Evolutionary conservation across 805 yeast genomes (phyloP), one percentile per base, ranked within the genome.

Genomic region (Candida loeiensis): DNA sequence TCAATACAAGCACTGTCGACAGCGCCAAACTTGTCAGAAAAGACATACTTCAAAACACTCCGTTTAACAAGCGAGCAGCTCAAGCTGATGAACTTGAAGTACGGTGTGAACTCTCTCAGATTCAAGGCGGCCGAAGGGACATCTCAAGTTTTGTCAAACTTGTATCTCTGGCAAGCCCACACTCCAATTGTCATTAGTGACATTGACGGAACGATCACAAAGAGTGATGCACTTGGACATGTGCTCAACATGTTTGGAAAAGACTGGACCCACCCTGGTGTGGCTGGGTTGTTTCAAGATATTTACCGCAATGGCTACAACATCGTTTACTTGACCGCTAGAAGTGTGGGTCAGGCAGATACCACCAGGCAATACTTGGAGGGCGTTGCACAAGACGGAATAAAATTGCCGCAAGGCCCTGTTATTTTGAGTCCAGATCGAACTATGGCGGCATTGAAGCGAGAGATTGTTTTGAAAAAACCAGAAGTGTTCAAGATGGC

Each of bases 401-500:
- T 73, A 43, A 73, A 71, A 39, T 63, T 93, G 27, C 99, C 99
- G 0, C 58, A 62, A 4, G 99, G 99, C 0, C 99, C 99, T 0
- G 99, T 93, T 9, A 88, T 93, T 31, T 66, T 93, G 37, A 85
- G 95, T 25, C 99, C 99, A 0, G 99, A 93, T 63, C 65, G 99
- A 51, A 91, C 98, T 0, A 87, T 93, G 69, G 98, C 98, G 3
- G 99, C 99, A 0, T 66, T 93, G 40, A 76, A 77, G 51, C 74
- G 99, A 47, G 99, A 93, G 58, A 95, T 93, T 19, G 91, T 93
- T 34, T 65, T 91, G 55, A 87, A 90, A 49, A 91, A 91, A 56
- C 99, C 99, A 0, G 98, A 93, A 61, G 93, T 93, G n/a, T 93
- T 93, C 71, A 93, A 93, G 55, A 93, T 93, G 90, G 95, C 99